phyloP scores from a whole-genome alignment of 2,329 filamentous ascomycete species.

The Arthrobotrys musiformis region DNA sequence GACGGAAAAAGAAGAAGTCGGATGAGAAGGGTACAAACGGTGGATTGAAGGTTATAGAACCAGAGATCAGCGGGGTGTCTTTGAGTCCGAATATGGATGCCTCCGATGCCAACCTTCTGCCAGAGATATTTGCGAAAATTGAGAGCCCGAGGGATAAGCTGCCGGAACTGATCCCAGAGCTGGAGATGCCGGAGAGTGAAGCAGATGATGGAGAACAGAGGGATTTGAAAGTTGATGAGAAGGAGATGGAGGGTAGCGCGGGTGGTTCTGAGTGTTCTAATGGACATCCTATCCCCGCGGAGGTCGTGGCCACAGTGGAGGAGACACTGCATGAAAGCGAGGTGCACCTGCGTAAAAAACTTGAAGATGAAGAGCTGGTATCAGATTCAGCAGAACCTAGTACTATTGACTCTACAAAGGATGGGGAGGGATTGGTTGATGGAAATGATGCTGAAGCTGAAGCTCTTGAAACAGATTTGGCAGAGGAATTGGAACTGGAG shows the following conservation, averaged over 20 bases:
- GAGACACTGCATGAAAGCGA: conserved; percentile 24
- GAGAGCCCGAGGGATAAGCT: conserved; percentile 51
- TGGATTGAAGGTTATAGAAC: conserved; percentile 32
- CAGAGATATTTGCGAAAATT: conserved; percentile 52
- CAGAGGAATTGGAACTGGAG: not conserved
- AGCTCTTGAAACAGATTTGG: conserved; percentile 10
- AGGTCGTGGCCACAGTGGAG: conserved; percentile 32
- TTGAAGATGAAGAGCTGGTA: not conserved
- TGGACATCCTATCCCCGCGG: conserved; percentile 30
- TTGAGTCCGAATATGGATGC: conserved; percentile 54
- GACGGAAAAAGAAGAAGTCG: not conserved
- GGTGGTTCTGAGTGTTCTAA: conserved; percentile 19
- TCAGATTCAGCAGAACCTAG: not conserved
- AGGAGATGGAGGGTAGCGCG: conserved; percentile 15
- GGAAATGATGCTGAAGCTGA: conserved; percentile 32
- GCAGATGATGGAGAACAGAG: conserved; percentile 51
- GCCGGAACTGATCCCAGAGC: conserved; percentile 49
- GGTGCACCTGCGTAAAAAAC: conserved; percentile 5
- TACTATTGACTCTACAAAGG: conserved; percentile 8
- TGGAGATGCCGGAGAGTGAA: conserved; percentile 50
- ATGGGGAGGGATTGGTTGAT: conserved; percentile 26
- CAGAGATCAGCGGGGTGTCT: conserved; percentile 32
- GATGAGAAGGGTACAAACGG: conserved; percentile 11
- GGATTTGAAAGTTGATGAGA: conserved; percentile 43
- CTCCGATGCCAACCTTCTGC: conserved; percentile 33